phyloP scores from a whole-genome alignment of 1,284 basidiomycete genomes.

The Heterobasidion irregulare region DNA sequence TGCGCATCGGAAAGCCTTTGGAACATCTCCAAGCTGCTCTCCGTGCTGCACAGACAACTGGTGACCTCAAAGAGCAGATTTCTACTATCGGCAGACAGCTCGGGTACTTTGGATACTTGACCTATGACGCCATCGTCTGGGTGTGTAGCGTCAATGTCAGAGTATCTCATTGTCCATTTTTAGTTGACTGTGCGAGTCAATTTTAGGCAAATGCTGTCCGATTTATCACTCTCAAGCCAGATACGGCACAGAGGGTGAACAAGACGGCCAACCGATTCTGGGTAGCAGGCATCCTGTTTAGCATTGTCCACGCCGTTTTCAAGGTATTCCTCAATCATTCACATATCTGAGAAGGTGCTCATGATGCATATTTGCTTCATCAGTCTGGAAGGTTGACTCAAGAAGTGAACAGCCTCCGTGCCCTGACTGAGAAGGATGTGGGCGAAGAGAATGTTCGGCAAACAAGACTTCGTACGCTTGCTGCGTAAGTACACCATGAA shows the following conservation, averaged over 20 bases:
- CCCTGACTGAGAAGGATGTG: slow-evolving; percentile 53
- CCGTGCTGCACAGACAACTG: slow-evolving; percentile 57
- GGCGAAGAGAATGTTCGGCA: slow-evolving; percentile 63
- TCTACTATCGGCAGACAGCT: slow-evolving; percentile 83
- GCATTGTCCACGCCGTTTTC: slow-evolving; percentile 57
- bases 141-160: slow-evolving; percentile 32
- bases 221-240: slow-evolving; percentile 58
- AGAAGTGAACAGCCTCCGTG: slow-evolving; percentile 44
- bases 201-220: slow-evolving; percentile 59
- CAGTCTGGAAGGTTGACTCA: slow-evolving; percentile 53
- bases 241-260: slow-evolving; percentile 57
- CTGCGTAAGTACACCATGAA: slow-evolving; percentile 34
- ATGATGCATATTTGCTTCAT: not conserved
- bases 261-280: slow-evolving; percentile 84
- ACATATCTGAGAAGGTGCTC: not conserved
- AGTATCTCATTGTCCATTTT: not conserved
- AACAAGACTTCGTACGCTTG: slow-evolving; percentile 47
- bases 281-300: slow-evolving; percentile 82
- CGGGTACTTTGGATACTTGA: slow-evolving; percentile 86
- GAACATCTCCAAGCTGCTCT: slow-evolving; percentile 93
- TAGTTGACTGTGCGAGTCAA: not conserved
- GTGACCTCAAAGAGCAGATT: slow-evolving; percentile 67
- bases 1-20: slow-evolving; percentile 89
- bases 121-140: slow-evolving; percentile 80
- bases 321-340: slow-evolving; percentile 37